These are phyloP conservation scores for Trypanosoma caninum DNA, from an alignment of 208 protist genomes.

Conservation along the genomic window DNA sequence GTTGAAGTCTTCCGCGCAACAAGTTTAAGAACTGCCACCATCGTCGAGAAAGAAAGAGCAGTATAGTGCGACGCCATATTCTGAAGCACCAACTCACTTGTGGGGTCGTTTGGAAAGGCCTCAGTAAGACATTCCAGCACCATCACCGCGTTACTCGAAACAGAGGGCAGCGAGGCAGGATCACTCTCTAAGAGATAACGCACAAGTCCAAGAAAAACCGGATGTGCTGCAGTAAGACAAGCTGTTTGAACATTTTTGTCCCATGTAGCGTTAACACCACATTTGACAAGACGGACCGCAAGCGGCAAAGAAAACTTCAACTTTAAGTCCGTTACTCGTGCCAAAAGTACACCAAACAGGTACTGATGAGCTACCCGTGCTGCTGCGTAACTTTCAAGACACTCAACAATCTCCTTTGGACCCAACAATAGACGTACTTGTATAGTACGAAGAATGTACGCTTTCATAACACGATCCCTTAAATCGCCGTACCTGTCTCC, in stretches of 20 bases:
- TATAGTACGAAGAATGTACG: conserved; percentile 61
- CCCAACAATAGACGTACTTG: conserved; percentile 34
- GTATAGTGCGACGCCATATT: conserved; percentile 53
- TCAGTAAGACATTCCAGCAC: conserved; percentile 66
- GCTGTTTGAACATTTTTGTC: conserved; percentile 43
- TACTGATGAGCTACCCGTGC: conserved; percentile 56
- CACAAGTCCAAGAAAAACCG: conserved; percentile 64
- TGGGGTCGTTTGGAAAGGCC: conserved; percentile 67
- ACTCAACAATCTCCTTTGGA: conserved; percentile 52
- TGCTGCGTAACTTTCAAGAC: conserved; percentile 70
- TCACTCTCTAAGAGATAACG: conserved; percentile 70
- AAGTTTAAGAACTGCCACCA: conserved; percentile 52
- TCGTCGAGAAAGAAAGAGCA: conserved; percentile 36
- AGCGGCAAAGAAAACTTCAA: conserved; percentile 59
- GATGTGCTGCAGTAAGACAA: conserved; percentile 66
- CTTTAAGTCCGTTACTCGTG: conserved; percentile 54
- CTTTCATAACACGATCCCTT: conserved; percentile 37
- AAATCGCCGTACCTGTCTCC: conserved; percentile 14
- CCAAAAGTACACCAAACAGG: conserved; percentile 71
- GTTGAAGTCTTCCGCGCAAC: conserved; percentile 47
- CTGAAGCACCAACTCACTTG: conserved; percentile 55
- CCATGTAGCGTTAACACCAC: conserved; percentile 35
- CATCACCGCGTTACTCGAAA: conserved; percentile 36
- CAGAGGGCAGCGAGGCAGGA: conserved; percentile 47
- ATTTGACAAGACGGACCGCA: conserved; percentile 59